phyloP scores from a whole-genome alignment of 441 rosid species.

The Erodium trifolium region DNA sequence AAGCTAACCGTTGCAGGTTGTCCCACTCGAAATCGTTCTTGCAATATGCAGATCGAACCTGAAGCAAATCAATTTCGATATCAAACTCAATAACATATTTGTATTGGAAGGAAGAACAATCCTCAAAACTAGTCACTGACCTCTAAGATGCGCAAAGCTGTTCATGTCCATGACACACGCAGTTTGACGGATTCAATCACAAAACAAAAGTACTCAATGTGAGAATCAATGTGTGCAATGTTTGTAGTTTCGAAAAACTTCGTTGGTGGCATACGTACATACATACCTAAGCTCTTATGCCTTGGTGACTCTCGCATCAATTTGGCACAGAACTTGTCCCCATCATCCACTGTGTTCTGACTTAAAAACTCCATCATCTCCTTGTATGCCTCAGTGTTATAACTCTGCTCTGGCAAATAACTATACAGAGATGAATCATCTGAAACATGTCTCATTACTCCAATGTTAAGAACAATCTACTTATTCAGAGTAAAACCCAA shows the following conservation, averaged over 20 bases:
- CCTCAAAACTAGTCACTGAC: constrained; percentile 23
- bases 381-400: constrained; percentile 62
- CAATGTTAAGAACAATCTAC: no score
- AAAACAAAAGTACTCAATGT: neutral
- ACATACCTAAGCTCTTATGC: constrained; percentile 57
- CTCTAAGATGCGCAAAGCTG: constrained; percentile 72
- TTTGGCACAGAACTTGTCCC: constrained; percentile 64
- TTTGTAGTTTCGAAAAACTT: neutral
- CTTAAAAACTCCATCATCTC: constrained; percentile 56
- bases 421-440: constrained; percentile 12
- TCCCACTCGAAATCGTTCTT: constrained; percentile 89
- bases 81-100: neutral
- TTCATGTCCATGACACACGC: neutral
- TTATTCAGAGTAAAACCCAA: no score
- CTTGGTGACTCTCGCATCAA: constrained; percentile 73
- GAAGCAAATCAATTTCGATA: neutral
- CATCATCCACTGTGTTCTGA: constrained; percentile 57
- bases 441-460: neutral
- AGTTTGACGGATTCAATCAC: neutral
- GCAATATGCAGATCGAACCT: constrained; percentile 81
- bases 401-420: constrained; percentile 52
- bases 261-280: constrained; percentile 11
- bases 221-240: neutral
- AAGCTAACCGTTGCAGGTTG: constrained; percentile 45
- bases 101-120: neutral